These are phyloP conservation scores for Drechslerella dactyloides DNA, from an alignment of 2,329 filamentous ascomycete genomes.

Conservation along the genomic window DNA sequence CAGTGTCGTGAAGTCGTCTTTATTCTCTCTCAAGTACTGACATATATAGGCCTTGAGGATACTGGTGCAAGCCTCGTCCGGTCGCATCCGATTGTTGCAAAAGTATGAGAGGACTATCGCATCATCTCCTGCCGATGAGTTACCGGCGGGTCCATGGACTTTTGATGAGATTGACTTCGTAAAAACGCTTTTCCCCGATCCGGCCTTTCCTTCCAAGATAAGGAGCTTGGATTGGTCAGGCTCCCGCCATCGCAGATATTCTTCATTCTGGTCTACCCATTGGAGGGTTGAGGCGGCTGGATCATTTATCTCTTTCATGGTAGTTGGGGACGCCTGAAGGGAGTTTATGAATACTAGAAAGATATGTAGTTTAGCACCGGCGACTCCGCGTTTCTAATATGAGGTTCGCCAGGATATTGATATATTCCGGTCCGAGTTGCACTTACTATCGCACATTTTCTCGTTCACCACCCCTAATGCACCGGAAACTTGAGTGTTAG, in stretches of 20 bases:
- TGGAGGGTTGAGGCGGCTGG: conserved; percentile 13
- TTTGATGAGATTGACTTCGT: conserved; percentile 18
- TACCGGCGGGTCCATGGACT: neutral
- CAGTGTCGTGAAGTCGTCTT: conserved; percentile 16
- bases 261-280: conserved; percentile 14
- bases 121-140: neutral
- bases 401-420: neutral
- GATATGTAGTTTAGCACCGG: neutral
- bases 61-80: conserved; percentile 8
- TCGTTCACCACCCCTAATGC: conserved; percentile 15
- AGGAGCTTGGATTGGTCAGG: conserved; percentile 9
- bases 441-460: conserved; percentile 25
- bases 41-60: conserved; percentile 19
- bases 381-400: neutral
- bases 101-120: conserved; percentile 19
- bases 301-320: conserved; percentile 29
- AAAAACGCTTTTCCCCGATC: conserved; percentile 33
- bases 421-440: too few relatives aligned
- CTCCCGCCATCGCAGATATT: conserved; percentile 14
- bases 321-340: neutral
- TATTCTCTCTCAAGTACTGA: conserved; percentile 23
- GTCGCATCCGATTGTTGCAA: conserved; percentile 23
- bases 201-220: conserved; percentile 24
- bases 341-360: conserved; percentile 15
- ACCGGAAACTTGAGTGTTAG: too few relatives aligned